Percentiles rank a stretch among this genome's conserved stretches.
Evolutionary conservation across 1,284 basidiomycete species (phyloP).

Genomic region (Afroboletus lepidellus): DNA sequence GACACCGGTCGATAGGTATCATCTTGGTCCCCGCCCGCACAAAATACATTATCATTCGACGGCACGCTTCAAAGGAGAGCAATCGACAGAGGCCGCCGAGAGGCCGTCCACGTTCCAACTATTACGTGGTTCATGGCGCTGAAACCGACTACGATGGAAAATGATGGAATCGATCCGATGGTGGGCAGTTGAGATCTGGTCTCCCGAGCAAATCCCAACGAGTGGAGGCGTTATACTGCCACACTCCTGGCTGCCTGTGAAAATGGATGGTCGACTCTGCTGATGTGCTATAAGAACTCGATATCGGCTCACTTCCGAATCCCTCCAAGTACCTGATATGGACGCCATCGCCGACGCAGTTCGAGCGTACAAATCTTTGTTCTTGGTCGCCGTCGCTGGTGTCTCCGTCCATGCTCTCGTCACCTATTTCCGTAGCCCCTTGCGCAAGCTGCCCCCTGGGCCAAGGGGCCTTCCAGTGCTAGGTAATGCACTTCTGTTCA

Average conservation of each 20-base stretch:
- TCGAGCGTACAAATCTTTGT: not conserved
- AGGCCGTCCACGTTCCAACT: not conserved
- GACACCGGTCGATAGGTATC: no score
- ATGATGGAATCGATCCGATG: not conserved
- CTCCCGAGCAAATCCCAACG: not conserved
- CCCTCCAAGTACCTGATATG: not conserved
- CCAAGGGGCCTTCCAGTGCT: conserved; percentile 9
- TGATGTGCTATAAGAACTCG: not conserved
- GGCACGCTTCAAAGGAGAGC: no score
- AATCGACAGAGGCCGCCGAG: no score
- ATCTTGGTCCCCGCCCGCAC: no score
- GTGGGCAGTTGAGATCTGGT: not conserved
- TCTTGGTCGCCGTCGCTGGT: conserved; percentile 1
- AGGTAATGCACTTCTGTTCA: conserved; percentile 4
- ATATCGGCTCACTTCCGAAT: not conserved
- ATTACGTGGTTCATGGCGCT: not conserved
- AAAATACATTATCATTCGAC: no score
- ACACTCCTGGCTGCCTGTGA: not conserved
- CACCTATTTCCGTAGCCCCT: conserved; percentile 6
- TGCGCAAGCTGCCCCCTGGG: conserved; percentile 7
- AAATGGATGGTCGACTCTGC: not conserved
- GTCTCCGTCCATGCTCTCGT: conserved; percentile 1
- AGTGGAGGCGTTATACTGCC: no score
- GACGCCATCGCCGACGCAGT: not conserved
- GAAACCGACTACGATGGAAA: not conserved